Base-by-base conservation (phyloP, 345 rosid species). In the Moringa oleifera region DNA sequence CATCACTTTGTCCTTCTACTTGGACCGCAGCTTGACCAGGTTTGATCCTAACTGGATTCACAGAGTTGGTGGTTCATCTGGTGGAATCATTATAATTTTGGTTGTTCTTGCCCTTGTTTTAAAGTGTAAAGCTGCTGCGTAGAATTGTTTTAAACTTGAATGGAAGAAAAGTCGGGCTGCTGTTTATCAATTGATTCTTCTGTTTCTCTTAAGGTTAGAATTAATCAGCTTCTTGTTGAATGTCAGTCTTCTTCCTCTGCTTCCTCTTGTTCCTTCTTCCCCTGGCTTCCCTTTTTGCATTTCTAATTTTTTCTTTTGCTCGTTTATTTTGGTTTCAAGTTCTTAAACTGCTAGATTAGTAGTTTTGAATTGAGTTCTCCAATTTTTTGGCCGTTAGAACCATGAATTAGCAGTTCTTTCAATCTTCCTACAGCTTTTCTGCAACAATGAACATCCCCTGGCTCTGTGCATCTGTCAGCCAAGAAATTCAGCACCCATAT, bases 41-140 rank as follows among this genome's bases (percentile, higher is more conserved):
- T 87, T 85, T 67, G 97, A 92, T 78, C 85, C 80, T 49, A 37
- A 87, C 75, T 85, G 91, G 98, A 87, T 93, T 71, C 90, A 93
- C 58, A 80, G 98, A 73, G 81, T 79, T 23, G 96, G 97, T 11
- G 98, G 98, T 53, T 93, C 96, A 3, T 80, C 90, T 50, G 80
- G 86, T 57, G 97, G 97, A n/a, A 83, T 89, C 72, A 49, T 85
- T 21, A 64, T 83, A 12, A 70, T 87, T 36, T 91, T 87, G 53
- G 67, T 87, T 25, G 74, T 89, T 79, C 95, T 89, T 63, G 78
- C 81, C 1, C 68, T 87, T 36, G 78, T 87, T 68, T 72, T 89
- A 63, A 84, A 64, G 78, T 88, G 76, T 62, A 84, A 79, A 79
- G 70, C 71, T 55, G 68, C 70, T 57, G 56, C 24, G 51, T 58